Evolutionary conservation across 768 basidiomycete species (phyloP), one percentile per base, ranked within the genome.

Genomic region (Lentinula detonsa): DNA sequence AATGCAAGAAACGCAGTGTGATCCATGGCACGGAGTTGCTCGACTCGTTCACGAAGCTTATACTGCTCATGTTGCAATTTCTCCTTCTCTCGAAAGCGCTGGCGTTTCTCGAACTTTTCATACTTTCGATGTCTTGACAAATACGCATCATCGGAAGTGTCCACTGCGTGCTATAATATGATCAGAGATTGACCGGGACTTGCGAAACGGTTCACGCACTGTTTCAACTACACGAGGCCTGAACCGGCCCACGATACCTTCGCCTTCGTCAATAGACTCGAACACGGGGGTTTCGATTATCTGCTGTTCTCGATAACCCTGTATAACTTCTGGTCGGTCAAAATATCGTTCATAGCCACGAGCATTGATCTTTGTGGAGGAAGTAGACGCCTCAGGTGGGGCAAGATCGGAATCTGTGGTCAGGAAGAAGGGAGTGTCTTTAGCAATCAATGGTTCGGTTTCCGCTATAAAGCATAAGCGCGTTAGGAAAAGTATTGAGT

Each of bases 21-120:
- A 62, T 92, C 90, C 85, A 95, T 88, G 31, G 77, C 79, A 59
- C 80, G 82, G 60, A 95, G 79, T 68, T 94, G 89, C 56, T 95
- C 92, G 62, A 95, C 89, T 39, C 93, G 85, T 68, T 93, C 88
- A 71, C 90, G 89, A 68, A 96, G 84, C 70, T 93, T 93, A 75
- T 94, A 93, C 66, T 93, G 91, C 68, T 95, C 93, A 65, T 93
- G 88, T 72, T 90, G 88, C 59, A 95, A 82, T 70, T 93, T 93
- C 73, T 96, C 93, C 73, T 93, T 93, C 74, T 95, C 93, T 59
- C 93, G 85, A 37, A 91, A 75, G 4, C 93, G 87, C 68, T 88
- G 85, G 7, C 92, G 84, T 70, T 91, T 92, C 73, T 95, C 94
- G 62, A 91, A 88, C 13, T 81, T 82, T 71, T 95, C 93, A 72